These are phyloP conservation scores for Thraustochytrium sp. DNA, from an alignment of 352 stramenopile species.

Conservation along the genomic window DNA sequence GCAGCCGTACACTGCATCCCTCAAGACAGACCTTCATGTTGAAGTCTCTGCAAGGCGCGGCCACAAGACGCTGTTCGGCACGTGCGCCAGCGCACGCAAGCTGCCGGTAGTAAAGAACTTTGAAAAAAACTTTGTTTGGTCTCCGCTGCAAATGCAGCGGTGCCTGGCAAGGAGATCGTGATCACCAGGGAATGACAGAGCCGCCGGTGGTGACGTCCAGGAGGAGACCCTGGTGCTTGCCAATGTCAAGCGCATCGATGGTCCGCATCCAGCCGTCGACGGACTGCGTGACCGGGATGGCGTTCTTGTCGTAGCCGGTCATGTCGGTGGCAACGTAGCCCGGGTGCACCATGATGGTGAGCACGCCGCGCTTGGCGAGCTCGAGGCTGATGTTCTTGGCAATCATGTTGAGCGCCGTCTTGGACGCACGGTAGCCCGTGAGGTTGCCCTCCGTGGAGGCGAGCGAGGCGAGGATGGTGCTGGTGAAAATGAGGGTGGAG, in stretches of 20 bases:
- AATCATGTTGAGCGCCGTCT: slow-evolving; percentile 62
- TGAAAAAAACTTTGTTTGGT: no score
- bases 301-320: slow-evolving; percentile 56
- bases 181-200: no score
- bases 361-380: background rate
- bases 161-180: no score
- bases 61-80: no score
- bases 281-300: background rate
- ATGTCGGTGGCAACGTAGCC: background rate
- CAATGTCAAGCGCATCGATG: background rate
- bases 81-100: no score
- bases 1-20: no score
- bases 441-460: slow-evolving; percentile 56
- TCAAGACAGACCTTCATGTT: no score
- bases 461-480: slow-evolving; percentile 54
- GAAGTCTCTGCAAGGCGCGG: no score
- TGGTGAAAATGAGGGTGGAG: slow-evolving; percentile 46
- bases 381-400: background rate
- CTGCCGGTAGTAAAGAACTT: no score
- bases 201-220: no score
- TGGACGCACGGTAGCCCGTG: slow-evolving; percentile 64
- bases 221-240: no score
- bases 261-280: background rate
- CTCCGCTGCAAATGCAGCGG: no score
- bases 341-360: background rate